Conservation (phyloP, 306 rosid species). For the Vachellia collinsii region DNA sequence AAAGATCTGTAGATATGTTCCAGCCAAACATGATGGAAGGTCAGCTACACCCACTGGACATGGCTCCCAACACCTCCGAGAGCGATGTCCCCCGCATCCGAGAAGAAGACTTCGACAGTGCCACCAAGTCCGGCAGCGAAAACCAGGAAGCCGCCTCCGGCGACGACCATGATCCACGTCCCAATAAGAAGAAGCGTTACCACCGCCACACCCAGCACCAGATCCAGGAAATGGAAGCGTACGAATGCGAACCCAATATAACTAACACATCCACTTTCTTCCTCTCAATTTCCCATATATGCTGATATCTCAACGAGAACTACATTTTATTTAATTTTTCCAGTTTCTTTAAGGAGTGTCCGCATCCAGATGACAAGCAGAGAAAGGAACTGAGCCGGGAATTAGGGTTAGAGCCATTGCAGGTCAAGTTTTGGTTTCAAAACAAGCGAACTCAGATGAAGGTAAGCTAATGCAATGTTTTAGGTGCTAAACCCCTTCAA, state of each 20-base stretch:
- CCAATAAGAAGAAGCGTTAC: slow-evolving; percentile 87
- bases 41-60: slow-evolving; percentile 63
- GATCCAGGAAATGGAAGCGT: slow-evolving; percentile 99
- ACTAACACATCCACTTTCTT: not conserved
- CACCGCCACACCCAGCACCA: slow-evolving; percentile 99
- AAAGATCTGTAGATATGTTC: slow-evolving; percentile 83
- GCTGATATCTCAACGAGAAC: not conserved
- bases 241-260: slow-evolving; percentile 38
- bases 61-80: slow-evolving; percentile 81
- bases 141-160: slow-evolving; percentile 85
- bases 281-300: not conserved
- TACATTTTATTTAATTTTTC: not conserved
- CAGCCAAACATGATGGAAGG: slow-evolving; percentile 90
- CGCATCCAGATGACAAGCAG: slow-evolving; percentile 99
- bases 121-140: slow-evolving; percentile 90
- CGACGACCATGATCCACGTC: slow-evolving; percentile 83
- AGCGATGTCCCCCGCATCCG: slow-evolving; percentile 73
- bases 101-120: slow-evolving; percentile 87
- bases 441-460: slow-evolving; percentile 99
- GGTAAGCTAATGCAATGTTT: slow-evolving; percentile 43
- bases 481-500: not conserved
- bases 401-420: slow-evolving; percentile 88
- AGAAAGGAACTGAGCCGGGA: slow-evolving; percentile 95
- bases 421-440: slow-evolving; percentile 98
- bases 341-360: slow-evolving; percentile 98